Evolutionary conservation across 1,284 basidiomycete genomes (phyloP).

Genomic region (Neotropicomus parvogracilis): DNA sequence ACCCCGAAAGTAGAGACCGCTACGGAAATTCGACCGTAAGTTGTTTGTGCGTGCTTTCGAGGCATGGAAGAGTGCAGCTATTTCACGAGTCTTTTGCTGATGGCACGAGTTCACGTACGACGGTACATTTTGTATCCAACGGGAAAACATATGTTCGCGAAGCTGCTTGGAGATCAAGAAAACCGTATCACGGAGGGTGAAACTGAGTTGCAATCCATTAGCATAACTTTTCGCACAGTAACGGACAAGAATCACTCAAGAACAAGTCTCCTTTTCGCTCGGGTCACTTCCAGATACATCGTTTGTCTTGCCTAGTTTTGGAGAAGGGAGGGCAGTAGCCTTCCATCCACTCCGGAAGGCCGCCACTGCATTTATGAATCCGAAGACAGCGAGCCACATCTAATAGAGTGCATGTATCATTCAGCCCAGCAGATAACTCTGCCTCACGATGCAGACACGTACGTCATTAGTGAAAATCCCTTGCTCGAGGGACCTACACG

Average conservation of each 20-base stretch:
- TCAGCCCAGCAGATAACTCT: background rate
- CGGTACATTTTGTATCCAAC: background rate
- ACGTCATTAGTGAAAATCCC: constrained; percentile 68
- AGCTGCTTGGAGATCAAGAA: background rate
- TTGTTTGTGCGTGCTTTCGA: too few species aligned
- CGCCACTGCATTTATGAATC: constrained; percentile 58
- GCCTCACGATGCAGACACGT: constrained; percentile 12
- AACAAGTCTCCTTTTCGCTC: constrained; percentile 10
- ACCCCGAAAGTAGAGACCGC: too few species aligned
- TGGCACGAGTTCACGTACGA: background rate
- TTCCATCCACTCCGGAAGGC: constrained; percentile 74
- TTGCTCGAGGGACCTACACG: constrained; percentile 59
- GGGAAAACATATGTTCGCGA: too few species aligned
- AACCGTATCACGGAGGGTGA: background rate
- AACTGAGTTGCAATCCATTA: background rate
- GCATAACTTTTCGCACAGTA: background rate
- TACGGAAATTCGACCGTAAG: too few species aligned
- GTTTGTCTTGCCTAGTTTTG: background rate
- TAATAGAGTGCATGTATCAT: constrained; percentile 29
- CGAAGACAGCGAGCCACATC: constrained; percentile 62
- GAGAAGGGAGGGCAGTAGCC: constrained; percentile 54
- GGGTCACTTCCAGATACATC: constrained; percentile 6
- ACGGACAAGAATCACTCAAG: constrained; percentile 3
- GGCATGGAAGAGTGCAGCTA: too few species aligned
- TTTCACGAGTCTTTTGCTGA: too few species aligned